phyloP scores from a whole-genome alignment of 495 filamentous ascomycete genomes.

The Extremus antarcticus region DNA sequence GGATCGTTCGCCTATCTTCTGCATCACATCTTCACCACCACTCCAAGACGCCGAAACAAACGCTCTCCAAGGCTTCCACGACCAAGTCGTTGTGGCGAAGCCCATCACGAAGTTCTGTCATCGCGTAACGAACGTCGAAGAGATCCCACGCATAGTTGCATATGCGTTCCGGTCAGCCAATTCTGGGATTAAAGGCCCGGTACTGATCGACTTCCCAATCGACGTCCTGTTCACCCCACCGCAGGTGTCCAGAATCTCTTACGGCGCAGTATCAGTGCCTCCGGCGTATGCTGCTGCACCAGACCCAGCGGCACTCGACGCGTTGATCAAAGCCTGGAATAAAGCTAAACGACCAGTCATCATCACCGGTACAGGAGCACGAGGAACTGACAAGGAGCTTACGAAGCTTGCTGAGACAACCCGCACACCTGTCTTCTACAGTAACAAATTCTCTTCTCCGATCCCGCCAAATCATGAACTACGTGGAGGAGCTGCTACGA shows the following conservation, averaged over 20 bases:
- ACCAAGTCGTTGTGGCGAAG: conserved; percentile 23
- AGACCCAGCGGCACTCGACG: conserved; percentile 13
- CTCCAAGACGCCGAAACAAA: conserved; percentile 24
- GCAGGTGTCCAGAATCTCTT: conserved; percentile 8
- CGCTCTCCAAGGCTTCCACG: conserved; percentile 20
- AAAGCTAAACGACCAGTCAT: conserved; percentile 17
- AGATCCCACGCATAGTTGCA: conserved; percentile 21
- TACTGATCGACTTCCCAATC: conserved; percentile 24
- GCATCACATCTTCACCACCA: conserved; percentile 19
- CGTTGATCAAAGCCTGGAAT: conserved; percentile 8
- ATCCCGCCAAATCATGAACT: conserved; percentile 16
- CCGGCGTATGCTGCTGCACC: conserved; percentile 11
- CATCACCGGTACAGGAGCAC: conserved; percentile 19
- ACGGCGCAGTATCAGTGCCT: conserved; percentile 17
- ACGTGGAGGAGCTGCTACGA: conserved; percentile 9
- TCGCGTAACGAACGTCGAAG: conserved; percentile 21
- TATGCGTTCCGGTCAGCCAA: conserved; percentile 17
- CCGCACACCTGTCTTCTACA: conserved; percentile 22
- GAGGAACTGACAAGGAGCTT: conserved; percentile 6
- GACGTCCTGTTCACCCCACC: conserved; percentile 23
- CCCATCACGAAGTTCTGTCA: conserved; percentile 23
- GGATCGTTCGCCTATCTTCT: conserved; percentile 23
- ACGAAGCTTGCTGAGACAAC: conserved; percentile 13
- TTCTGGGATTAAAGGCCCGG: conserved; percentile 12
- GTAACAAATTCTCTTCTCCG: conserved; percentile 14